These are phyloP conservation scores for Chaetomium strumarium DNA, from an alignment of 2,329 filamentous ascomycete genomes.

Conservation along the genomic window DNA sequence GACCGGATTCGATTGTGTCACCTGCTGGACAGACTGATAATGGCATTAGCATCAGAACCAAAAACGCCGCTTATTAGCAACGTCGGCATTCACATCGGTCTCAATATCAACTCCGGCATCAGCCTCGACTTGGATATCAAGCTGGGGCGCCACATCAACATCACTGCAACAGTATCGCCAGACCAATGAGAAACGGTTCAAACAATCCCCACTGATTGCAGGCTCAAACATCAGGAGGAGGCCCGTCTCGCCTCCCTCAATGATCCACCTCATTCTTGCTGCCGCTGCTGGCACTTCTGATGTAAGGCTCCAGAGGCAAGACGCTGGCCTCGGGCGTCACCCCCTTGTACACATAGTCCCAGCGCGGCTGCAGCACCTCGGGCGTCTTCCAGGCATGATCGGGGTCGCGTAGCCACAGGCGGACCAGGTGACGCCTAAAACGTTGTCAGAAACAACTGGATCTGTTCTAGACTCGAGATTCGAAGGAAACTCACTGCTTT, in stretches of 20 bases:
- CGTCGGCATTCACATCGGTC: no score
- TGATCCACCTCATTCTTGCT: slow-evolving; percentile 14
- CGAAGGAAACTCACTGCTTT: slow-evolving; percentile 39
- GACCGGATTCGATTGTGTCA: no score
- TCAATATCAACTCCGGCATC: no score
- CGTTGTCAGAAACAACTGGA: not conserved
- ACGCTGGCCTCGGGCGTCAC: slow-evolving; percentile 47
- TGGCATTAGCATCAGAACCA: no score
- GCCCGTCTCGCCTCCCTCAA: not conserved
- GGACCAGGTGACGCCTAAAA: slow-evolving; percentile 42
- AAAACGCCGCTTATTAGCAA: no score
- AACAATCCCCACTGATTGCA: not conserved
- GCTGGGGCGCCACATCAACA: no score
- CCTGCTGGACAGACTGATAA: no score
- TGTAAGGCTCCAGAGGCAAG: slow-evolving; percentile 51
- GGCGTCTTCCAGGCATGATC: slow-evolving; percentile 46
- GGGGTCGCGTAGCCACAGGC: slow-evolving; percentile 45
- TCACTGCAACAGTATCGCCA: no score
- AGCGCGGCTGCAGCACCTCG: slow-evolving; percentile 38
- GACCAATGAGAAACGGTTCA: no score
- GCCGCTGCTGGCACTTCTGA: slow-evolving; percentile 38
- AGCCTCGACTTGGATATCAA: no score
- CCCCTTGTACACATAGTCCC: slow-evolving; percentile 48
- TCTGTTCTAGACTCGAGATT: not conserved
- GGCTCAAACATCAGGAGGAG: no score